Base-by-base conservation (phyloP, 2,329 filamentous ascomycete species). In the Trichoderma sp. region DNA sequence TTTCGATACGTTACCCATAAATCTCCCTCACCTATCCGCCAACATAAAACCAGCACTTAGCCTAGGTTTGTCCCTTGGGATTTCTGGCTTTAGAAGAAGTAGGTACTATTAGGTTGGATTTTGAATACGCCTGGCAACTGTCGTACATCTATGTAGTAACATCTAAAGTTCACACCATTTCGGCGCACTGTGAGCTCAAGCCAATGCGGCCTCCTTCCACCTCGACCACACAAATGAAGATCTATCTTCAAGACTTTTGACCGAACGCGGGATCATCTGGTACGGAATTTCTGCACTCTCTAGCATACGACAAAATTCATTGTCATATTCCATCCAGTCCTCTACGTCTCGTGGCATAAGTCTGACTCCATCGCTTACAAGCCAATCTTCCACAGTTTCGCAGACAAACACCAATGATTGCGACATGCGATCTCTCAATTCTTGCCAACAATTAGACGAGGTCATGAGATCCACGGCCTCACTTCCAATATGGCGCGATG, bases 371-470 rank as follows among this genome's bases (percentile, higher is more conserved):
- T 72, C 71, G 32, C 62, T 69, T n/a, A 53, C 53, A 53, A 72
- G 70, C 64, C 64, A 69, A 28, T 32, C 23, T 4, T 68, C 63
- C 30, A 61, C 65, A 3, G 63, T 59, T 73, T 84, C 81, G 62
- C 82, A 84, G 0, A 84, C 75, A 58, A 84, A 72, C 1, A 84
- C 79, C 23, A 81, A 36, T 0, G 78, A 78, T 1, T 43, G 62
- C 47, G 73, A 75, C 81, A 84, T 84, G 15, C 78, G 75, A 2
- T 70, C 43, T 68, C 76, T 74, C n/a, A 83, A 70, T 55, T 77
- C 74, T 6, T 28, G 26, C 81, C 81, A 84, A 9, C 65, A n/a
- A 6, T 65, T 61, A 3, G 74, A 72, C 3, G 64, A 66, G 17
- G 80, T 55, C 70, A 83, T 74, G 0, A 71, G 53, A 2, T 61